phyloP scores from a whole-genome alignment of 2,329 filamentous ascomycete genomes.

The Colletotrichum destructivum region DNA sequence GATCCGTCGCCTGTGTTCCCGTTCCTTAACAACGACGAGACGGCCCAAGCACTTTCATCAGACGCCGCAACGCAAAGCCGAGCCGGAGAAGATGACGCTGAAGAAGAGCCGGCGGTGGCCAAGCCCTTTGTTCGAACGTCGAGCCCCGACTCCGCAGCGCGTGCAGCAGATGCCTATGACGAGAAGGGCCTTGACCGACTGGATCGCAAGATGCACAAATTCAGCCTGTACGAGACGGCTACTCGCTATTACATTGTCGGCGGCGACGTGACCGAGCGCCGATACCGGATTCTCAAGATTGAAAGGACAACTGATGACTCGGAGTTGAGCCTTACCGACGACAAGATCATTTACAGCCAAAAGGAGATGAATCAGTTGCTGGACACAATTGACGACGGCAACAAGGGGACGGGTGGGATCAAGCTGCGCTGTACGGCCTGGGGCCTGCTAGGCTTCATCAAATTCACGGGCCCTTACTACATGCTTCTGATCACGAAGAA shows the following conservation, averaged over 20 bases:
- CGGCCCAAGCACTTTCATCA: conserved; percentile 47
- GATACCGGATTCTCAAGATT: conserved; percentile 94
- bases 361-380: conserved; percentile 94
- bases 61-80: conserved; percentile 43
- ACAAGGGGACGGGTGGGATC: conserved; percentile 90
- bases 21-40: conserved; percentile 54
- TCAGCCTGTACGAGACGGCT: conserved; percentile 96
- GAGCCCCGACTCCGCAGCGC: conserved; percentile 63
- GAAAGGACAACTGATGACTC: conserved; percentile 84
- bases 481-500: conserved; percentile 98
- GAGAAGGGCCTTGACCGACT: conserved; percentile 54
- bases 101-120: conserved; percentile 71
- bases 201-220: conserved; percentile 88
- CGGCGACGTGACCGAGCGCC: conserved; percentile 88
- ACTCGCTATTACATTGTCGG: conserved; percentile 95
- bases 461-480: conserved; percentile 96
- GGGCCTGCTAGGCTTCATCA: conserved; percentile 95
- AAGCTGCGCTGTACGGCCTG: conserved; percentile 92
- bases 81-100: conserved; percentile 65
- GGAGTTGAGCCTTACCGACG: conserved; percentile 88
- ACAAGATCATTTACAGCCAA: conserved; percentile 94
- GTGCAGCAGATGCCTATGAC: conserved; percentile 51
- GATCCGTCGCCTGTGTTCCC: conserved; percentile 51
- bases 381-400: conserved; percentile 95
- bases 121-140: conserved; percentile 70